phyloP scores from a whole-genome alignment of 2,329 filamentous ascomycete genomes.

The Pestalotiopsis sp. region DNA sequence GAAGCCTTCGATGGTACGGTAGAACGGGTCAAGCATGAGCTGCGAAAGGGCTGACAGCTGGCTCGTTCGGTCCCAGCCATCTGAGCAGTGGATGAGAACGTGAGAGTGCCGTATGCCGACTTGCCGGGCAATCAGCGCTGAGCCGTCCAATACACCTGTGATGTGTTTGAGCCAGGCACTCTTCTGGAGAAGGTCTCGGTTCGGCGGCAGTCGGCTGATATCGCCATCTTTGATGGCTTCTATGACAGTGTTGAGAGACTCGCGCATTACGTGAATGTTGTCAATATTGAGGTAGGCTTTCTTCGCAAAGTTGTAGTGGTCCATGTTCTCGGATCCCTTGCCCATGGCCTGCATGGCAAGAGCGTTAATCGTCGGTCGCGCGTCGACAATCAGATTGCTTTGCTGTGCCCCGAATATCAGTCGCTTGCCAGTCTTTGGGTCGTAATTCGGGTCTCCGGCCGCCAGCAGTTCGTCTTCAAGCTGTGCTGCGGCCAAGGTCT shows the following conservation, averaged over 20 bases:
- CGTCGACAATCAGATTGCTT: conserved; percentile 93
- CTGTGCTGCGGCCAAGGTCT: conserved; percentile 64
- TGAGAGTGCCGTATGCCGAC: conserved; percentile 93
- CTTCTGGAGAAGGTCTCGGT: conserved; percentile 75
- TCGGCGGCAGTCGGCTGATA: conserved; percentile 79
- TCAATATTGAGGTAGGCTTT: conserved; percentile 95
- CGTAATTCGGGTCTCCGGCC: conserved; percentile 50
- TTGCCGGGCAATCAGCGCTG: conserved; percentile 80
- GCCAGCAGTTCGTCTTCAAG: conserved; percentile 70
- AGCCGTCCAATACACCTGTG: conserved; percentile 78
- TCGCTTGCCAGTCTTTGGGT: conserved; percentile 62
- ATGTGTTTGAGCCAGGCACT: conserved; percentile 95
- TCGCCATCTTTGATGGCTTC: conserved; percentile 93
- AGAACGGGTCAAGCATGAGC: conserved; percentile 94
- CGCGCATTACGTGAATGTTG: conserved; percentile 98
- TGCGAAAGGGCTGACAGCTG: conserved; percentile 91
- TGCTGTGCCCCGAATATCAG: conserved; percentile 90
- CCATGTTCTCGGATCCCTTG: conserved; percentile 95
- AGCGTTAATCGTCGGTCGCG: conserved; percentile 90
- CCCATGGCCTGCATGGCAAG: conserved; percentile 92
- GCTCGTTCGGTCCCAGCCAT: conserved; percentile 97
- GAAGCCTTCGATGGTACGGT: conserved; percentile 90
- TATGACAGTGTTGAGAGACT: conserved; percentile 83
- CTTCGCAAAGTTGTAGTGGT: conserved; percentile 88
- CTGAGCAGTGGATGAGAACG: conserved; percentile 95